These are phyloP conservation scores for Dichotomocladium elegans DNA, from an alignment of 371 early-diverging fungal species.

Conservation along the genomic window DNA sequence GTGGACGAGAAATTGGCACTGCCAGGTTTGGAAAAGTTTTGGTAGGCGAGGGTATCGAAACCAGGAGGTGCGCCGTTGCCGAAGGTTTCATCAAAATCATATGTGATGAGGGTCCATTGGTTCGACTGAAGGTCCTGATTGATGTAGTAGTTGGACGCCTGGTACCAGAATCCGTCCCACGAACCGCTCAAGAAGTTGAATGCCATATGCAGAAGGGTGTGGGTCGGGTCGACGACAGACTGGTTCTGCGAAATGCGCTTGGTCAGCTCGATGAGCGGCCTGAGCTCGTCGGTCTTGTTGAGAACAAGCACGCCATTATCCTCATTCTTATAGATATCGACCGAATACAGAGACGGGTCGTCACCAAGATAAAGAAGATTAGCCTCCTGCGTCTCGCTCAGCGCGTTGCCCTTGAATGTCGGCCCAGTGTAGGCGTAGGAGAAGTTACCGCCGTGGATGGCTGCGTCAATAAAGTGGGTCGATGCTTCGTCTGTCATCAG, in stretches of 20 bases:
- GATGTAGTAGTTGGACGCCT: constrained; percentile 52
- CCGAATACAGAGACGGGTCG: constrained; percentile 19
- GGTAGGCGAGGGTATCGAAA: constrained; percentile 25
- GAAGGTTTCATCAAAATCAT: constrained; percentile 56
- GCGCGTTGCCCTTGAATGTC: constrained; percentile 28
- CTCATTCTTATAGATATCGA: constrained; percentile 29
- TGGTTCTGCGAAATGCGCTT: constrained; percentile 1
- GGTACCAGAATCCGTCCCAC: constrained; percentile 50
- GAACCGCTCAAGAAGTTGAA: constrained; percentile 44
- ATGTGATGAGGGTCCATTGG: constrained; percentile 52
- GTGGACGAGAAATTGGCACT: constrained; percentile 23
- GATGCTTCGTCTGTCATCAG: constrained; percentile 47
- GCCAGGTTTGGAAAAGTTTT: constrained; percentile 28
- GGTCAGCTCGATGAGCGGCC: constrained; percentile 17
- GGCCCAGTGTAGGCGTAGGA: constrained; percentile 8
- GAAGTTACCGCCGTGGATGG: constrained; percentile 22
- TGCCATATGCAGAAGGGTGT: constrained; percentile 38
- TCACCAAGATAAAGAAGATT: constrained; percentile 30
- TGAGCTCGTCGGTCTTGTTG: constrained; percentile 10
- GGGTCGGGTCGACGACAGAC: constrained; percentile 20
- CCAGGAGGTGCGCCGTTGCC: constrained; percentile 23
- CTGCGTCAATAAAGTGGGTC: constrained; percentile 38
- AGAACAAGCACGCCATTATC: constrained; percentile 17
- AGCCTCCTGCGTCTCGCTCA: constrained; percentile 17
- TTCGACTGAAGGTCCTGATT: constrained; percentile 39